Percentiles rank a stretch among this genome's conserved stretches.
Evolutionary conservation across 495 filamentous ascomycete genomes (phyloP).

Genomic region (Antarctomyces pellizariae): DNA sequence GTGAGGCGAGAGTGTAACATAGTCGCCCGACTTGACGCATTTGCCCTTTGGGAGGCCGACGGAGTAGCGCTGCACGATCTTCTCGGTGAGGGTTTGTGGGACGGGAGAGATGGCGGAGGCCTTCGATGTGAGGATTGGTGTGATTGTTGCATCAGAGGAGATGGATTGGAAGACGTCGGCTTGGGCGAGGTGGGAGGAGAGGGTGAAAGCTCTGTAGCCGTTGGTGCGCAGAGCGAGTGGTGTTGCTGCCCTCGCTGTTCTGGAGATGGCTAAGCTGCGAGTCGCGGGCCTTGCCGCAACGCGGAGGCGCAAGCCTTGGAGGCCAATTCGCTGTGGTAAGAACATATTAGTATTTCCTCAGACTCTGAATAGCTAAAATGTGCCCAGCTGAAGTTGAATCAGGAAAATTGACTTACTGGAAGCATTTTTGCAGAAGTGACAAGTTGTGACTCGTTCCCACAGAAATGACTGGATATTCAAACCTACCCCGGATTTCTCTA

Average conservation of each 20-base stretch:
- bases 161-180: constrained; percentile 30
- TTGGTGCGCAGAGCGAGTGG: too few relatives aligned
- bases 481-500: too few relatives aligned
- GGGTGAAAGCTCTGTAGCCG: constrained; percentile 18
- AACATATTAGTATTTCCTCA: too few relatives aligned
- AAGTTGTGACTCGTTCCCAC: too few relatives aligned
- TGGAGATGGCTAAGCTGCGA: constrained; percentile 3
- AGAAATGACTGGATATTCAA: too few relatives aligned
- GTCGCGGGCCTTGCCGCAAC: constrained; percentile 6
- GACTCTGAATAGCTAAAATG: constrained; percentile 1
- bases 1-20: constrained; percentile 53
- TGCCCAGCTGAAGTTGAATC: not conserved
- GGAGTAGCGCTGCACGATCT: constrained; percentile 66
- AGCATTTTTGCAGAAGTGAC: too few relatives aligned
- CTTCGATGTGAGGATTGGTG: constrained; percentile 21
- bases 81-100: constrained; percentile 74
- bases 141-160: constrained; percentile 19
- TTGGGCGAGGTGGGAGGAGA: constrained; percentile 17
- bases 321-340: constrained; percentile 8
- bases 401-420: constrained; percentile 5
- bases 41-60: constrained; percentile 50
- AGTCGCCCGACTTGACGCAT: constrained; percentile 52
- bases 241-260: too few relatives aligned
- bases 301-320: constrained; percentile 9
- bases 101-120: constrained; percentile 14